Percentiles rank a stretch among this genome's conserved stretches.
These are phyloP conservation scores for Arthroderma sp. DNA, from an alignment of 2,329 filamentous ascomycete genomes.

Conservation along the genomic window DNA sequence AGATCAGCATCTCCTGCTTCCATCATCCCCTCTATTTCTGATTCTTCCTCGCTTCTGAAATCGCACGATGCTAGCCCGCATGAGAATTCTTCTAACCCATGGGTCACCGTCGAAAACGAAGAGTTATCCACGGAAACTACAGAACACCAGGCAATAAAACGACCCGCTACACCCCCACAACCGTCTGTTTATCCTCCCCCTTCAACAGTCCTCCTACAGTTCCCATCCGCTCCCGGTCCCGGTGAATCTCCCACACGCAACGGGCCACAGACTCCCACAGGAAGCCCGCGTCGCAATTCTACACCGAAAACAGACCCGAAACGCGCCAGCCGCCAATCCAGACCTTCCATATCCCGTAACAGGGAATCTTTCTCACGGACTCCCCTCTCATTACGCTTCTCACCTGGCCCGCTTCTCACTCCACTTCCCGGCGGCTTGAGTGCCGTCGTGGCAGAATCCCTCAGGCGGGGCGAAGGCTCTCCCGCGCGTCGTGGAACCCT, in stretches of 20 bases:
- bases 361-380: conserved; percentile 30
- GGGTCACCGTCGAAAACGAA: conserved; percentile 17
- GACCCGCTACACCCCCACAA: conserved; percentile 15
- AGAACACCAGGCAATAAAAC: background rate
- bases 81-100: conserved; percentile 26
- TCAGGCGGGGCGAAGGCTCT: conserved; percentile 43
- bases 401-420: conserved; percentile 45
- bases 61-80: conserved; percentile 16
- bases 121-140: background rate
- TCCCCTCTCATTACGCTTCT: conserved; percentile 39
- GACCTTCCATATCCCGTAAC: conserved; percentile 22
- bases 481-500: conserved; percentile 11
- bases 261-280: conserved; percentile 10
- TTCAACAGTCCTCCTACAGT: conserved; percentile 25
- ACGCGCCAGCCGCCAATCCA: conserved; percentile 12
- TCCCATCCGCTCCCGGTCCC: conserved; percentile 26
- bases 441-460: conserved; percentile 51
- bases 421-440: conserved; percentile 45
- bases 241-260: conserved; percentile 13
- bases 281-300: conserved; percentile 7
- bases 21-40: conserved; percentile 20
- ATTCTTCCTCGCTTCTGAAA: conserved; percentile 19
- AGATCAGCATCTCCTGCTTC: conserved; percentile 23
- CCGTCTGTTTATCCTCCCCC: conserved; percentile 10
- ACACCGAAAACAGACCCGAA: conserved; percentile 12